Conservation (phyloP, 495 filamentous ascomycete genomes). For the Xylaria palmicola region DNA sequence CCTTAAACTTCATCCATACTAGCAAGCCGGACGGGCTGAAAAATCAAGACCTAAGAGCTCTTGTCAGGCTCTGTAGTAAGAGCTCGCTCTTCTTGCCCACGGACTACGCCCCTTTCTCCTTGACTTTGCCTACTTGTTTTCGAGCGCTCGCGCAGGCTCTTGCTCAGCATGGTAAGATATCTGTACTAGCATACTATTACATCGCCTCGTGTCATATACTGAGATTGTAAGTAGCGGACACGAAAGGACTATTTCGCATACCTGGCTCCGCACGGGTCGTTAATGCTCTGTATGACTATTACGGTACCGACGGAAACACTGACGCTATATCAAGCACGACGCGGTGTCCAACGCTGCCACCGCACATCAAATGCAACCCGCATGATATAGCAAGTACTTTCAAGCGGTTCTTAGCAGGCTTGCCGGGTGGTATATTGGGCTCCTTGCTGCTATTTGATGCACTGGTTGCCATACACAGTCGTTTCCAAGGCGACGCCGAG, state of each 20-base stretch:
- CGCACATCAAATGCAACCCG: conserved; percentile 53
- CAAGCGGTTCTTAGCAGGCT: conserved; percentile 65
- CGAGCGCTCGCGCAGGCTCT: conserved; percentile 69
- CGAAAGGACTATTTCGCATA: conserved; percentile 64
- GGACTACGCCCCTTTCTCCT: conserved; percentile 61
- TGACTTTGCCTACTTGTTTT: conserved; percentile 72
- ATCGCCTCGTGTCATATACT: neutral
- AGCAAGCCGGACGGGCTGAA: conserved; percentile 56
- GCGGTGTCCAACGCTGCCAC: conserved; percentile 53
- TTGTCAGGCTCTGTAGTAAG: conserved; percentile 73
- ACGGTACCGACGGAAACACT: conserved; percentile 52
- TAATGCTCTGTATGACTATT: conserved; percentile 61
- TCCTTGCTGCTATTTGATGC: conserved; percentile 64
- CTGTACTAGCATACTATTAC: neutral
- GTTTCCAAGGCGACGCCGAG: conserved; percentile 51
- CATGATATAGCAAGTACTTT: conserved; percentile 73
- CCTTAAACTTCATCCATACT: conserved; percentile 45
- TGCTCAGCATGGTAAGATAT: conserved; percentile 59
- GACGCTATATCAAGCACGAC: conserved; percentile 51
- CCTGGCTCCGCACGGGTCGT: conserved; percentile 56
- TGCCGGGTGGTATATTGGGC: conserved; percentile 75
- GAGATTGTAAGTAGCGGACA: conserved; percentile 36
- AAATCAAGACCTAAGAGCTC: conserved; percentile 59
- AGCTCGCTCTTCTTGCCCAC: conserved; percentile 64
- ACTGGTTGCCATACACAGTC: conserved; percentile 60